Evolutionary conservation across 305 asterid species (phyloP), one percentile per base, ranked within the genome.

Genomic region (Galium porrigens): DNA sequence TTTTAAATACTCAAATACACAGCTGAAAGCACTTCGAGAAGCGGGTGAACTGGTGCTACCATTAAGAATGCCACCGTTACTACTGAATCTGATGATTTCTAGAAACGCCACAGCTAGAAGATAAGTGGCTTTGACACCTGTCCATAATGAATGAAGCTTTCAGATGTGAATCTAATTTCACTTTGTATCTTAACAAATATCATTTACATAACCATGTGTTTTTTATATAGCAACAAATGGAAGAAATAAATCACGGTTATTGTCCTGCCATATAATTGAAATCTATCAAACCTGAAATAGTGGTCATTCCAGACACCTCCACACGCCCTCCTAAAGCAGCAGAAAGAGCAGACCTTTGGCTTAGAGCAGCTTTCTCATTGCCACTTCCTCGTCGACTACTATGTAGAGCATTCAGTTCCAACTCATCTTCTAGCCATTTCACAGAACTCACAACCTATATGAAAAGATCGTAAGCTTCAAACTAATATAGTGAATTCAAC

Each of bases 351-450:
- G 88, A 75, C 78, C 95, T 86, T 83, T 89, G 97, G 81, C 72
- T 84, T 71, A 80, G 84, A 73, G 96, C 99, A 79, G 92, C 95
- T 83, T 94, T 94, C 79, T 94, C 99, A 74, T 90, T 94, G 74
- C 97, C 96, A 70, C 81, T 87, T 30, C 96, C 99, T 59, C 89
- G 85, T 72, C 88, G 84, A 74, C 97, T 94, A 75, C 95, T 90
- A 77, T 94, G 99, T 77, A 94, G 96, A 68, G 97, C 95, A 74
- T 90, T 94, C 65, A 94, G 95, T 84, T 94, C 99, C 86, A 94
- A 81, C 86, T 94, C 99, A 85, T 94, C 99, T 81, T 94, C 99
- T 78, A 94, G 99, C 99, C 99, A 94, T 74, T 94, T 90, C 74
- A 94, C 99, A 64, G 99, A 88, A 85, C 99, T 94, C 73, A 94